Evolutionary conservation across 83 land plant genomes (phyloP).

Genomic region (Picea abies): DNA sequence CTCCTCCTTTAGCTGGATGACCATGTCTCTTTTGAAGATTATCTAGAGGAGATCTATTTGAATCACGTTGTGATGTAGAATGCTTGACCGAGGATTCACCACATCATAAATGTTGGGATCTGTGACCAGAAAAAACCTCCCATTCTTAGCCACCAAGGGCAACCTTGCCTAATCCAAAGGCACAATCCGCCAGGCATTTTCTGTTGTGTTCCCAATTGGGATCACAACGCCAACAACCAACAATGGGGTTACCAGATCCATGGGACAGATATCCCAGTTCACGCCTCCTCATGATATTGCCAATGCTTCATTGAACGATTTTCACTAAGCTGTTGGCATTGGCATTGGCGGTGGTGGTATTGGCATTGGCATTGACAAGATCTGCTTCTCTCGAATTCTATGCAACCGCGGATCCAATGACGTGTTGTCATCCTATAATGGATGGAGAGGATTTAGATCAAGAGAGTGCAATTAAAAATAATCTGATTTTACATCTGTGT

Average conservation of each 20-base stretch:
- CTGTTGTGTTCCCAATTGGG: slow-evolving; percentile 5
- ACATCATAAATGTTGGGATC: too few species aligned
- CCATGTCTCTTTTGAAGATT: background rate
- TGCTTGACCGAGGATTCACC: slow-evolving; percentile 24
- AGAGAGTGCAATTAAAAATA: background rate
- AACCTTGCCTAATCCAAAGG: slow-evolving; percentile 15
- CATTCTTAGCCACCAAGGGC: slow-evolving; percentile 55
- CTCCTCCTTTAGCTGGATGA: slow-evolving; percentile 24
- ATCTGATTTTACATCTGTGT: background rate
- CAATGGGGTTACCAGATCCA: slow-evolving; percentile 20
- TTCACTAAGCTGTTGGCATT: background rate
- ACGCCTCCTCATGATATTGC: too few species aligned
- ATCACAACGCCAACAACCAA: slow-evolving; percentile 32
- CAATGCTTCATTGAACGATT: background rate
- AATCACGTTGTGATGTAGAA: slow-evolving; percentile 52
- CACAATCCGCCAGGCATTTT: slow-evolving; percentile 18
- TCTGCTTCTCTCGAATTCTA: background rate
- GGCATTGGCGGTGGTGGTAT: background rate
- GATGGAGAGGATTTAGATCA: background rate
- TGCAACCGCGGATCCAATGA: background rate
- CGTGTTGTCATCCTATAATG: background rate
- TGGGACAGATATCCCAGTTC: too few species aligned
- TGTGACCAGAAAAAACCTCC: slow-evolving; percentile 14
- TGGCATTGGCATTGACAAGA: background rate
- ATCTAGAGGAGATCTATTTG: slow-evolving; percentile 63